A percentile compares a stretch with the other conserved stretches of the same genome.
These are phyloP conservation scores for Flaveria ramosissima DNA, from an alignment of 129 eudicot genomes.

Conservation along the genomic window DNA sequence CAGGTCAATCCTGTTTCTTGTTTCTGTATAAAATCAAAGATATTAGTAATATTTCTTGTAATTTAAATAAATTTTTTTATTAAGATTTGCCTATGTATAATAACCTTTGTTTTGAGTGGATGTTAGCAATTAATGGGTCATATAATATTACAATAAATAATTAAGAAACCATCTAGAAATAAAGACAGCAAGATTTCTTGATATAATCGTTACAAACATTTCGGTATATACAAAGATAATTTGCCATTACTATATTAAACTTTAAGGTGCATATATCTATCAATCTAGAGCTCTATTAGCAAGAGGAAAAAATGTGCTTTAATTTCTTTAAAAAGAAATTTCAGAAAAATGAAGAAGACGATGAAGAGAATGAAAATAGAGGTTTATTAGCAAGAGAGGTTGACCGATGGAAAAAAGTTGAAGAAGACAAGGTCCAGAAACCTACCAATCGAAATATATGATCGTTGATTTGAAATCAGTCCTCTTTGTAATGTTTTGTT, in stretches of 20 bases:
- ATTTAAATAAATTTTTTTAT: background rate
- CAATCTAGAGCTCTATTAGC: background rate
- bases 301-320: slow-evolving; percentile 22
- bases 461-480: background rate
- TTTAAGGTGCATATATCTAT: background rate
- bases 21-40: background rate
- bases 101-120: too few relatives aligned
- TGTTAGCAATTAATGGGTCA: too few relatives aligned
- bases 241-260: background rate
- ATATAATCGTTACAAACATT: slow-evolving; percentile 9
- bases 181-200: slow-evolving; percentile 16
- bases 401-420: slow-evolving; percentile 36
- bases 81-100: too few relatives aligned
- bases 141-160: background rate
- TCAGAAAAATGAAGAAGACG: background rate
- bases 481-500: background rate
- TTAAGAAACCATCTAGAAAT: background rate
- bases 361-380: slow-evolving; percentile 23
- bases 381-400: slow-evolving; percentile 38
- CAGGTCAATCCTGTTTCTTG: too few relatives aligned
- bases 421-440: slow-evolving; percentile 23
- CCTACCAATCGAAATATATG: background rate
- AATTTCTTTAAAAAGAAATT: slow-evolving; percentile 2
- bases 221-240: background rate
- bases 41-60: background rate